Base-by-base conservation (phyloP, 2,329 filamentous ascomycete species). In the Leptosphaerulina australis region DNA sequence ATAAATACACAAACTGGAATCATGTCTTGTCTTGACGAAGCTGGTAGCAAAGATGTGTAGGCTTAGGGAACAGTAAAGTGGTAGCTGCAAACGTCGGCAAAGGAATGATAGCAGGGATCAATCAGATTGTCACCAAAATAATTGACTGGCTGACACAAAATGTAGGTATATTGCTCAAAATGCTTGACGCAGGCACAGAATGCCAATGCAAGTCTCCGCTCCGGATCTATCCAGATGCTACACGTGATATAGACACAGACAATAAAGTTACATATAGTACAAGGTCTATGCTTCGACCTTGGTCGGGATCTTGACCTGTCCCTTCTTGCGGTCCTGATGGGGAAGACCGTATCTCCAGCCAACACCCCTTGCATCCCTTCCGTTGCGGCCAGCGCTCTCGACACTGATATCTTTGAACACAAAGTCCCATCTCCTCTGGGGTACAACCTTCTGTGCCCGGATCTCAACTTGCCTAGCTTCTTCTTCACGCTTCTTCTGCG, bases 321-420 rank as follows among this genome's bases (percentile, higher is more conserved):
- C 84, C 71, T 81, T 81, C 78, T 86, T 86, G 53, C 84, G 75
- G 55, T 86, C 84, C 62, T 83, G 74, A 59, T 79, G 79, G 38
- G 84, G 84, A 50, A 85, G 77, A 61, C 84, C 84, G 64, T 87
- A 87, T 57, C 83, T 75, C 59, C 77, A 79, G 11, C 84, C 84
- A 15, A 82, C 80, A 21, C 81, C 83, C 50, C 69, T 70, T 17
- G 73, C 68, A 24, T 77, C 77, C 59, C 82, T 77, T 8, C 83
- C 84, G 62, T 83, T 76, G 39, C 71, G 66, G 9, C 83, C 83
- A 5, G 77, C 81, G 34, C 76, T 77, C 64, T 85, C 79, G 20
- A 79, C 77, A 50, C 77, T 83, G 50, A 85, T 75, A 44, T 85
- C 81, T 54, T 80, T 73, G 67, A 87, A 81, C 52, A 81, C 79